A percentile compares a stretch with the other conserved stretches of the same genome.
Evolutionary conservation across 192 early-diverging fungal species (phyloP).

Genomic region (Glomus cerebriforme): DNA sequence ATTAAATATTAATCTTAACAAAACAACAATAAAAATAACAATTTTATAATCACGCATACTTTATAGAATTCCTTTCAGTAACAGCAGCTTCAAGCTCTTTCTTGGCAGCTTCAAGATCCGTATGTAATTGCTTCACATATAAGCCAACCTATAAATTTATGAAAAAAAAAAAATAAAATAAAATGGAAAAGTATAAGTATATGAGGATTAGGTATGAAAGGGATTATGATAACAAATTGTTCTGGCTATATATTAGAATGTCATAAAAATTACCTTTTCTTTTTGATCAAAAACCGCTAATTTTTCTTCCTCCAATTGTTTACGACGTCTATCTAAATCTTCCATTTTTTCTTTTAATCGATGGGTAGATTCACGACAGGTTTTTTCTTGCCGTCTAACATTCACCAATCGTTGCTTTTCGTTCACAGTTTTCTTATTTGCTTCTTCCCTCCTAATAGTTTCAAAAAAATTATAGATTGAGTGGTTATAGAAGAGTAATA

Average conservation of each 20-base stretch:
- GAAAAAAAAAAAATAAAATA: neutral
- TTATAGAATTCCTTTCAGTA: slow-evolving; percentile 68
- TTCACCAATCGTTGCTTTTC: slow-evolving; percentile 71
- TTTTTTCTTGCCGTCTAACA: slow-evolving; percentile 67
- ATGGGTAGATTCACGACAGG: slow-evolving; percentile 59
- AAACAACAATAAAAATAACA: slow-evolving; percentile 10
- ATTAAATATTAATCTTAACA: neutral
- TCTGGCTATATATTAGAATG: too few relatives aligned
- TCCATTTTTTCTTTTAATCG: slow-evolving; percentile 60
- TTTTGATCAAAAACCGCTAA: slow-evolving; percentile 40
- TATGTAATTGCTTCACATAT: slow-evolving; percentile 32
- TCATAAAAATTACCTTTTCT: slow-evolving; percentile 39
- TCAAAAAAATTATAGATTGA: neutral
- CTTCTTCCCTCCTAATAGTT: slow-evolving; percentile 67
- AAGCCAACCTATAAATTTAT: neutral
- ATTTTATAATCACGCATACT: slow-evolving; percentile 34
- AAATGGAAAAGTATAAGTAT: too few relatives aligned
- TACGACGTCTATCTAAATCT: slow-evolving; percentile 50
- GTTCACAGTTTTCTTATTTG: slow-evolving; percentile 62
- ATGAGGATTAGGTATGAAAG: too few relatives aligned
- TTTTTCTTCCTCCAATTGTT: slow-evolving; percentile 53
- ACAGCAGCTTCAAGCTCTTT: slow-evolving; percentile 62
- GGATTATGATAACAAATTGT: too few relatives aligned
- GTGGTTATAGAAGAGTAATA: neutral
- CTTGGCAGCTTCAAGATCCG: slow-evolving; percentile 41